A percentile compares a stretch with the other conserved stretches of the same genome.
phyloP scores from a whole-genome alignment of 2,329 filamentous ascomycete genomes.

The Fusarium continuum region DNA sequence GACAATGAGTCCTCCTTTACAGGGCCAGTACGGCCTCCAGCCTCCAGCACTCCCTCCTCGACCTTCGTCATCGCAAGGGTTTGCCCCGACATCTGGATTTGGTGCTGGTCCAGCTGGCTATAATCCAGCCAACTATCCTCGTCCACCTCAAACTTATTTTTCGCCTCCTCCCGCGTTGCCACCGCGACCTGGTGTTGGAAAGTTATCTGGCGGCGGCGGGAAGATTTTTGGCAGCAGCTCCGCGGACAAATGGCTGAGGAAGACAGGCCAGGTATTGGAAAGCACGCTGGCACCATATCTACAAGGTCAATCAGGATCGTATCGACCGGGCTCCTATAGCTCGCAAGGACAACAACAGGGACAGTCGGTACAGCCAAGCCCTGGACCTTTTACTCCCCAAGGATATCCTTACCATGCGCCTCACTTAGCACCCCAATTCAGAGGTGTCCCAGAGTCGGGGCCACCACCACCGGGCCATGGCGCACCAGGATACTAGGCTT shows the following conservation, averaged over 20 bases:
- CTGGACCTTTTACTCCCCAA: conserved; percentile 16
- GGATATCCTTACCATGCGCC: conserved; percentile 30
- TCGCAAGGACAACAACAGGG: conserved; percentile 28
- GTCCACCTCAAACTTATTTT: conserved; percentile 47
- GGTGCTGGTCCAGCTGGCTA: conserved; percentile 38
- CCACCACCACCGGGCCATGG: conserved; percentile 16
- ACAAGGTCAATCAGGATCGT: conserved; percentile 32
- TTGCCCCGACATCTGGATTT: conserved; percentile 17
- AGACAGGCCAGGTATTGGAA: conserved; percentile 49
- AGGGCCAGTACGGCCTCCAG: conserved; percentile 20
- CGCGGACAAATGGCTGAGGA: conserved; percentile 49
- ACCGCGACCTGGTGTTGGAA: conserved; percentile 32
- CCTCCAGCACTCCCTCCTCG: conserved; percentile 45
- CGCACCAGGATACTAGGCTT: not conserved
- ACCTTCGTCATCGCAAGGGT: conserved; percentile 37
- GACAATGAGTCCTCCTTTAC: conserved; percentile 8
- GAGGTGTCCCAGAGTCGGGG: conserved; percentile 20
- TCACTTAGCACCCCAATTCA: conserved; percentile 37
- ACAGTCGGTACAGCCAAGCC: conserved; percentile 5
- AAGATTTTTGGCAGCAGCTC: conserved; percentile 48
- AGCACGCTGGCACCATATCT: conserved; percentile 46
- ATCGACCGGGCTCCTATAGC: conserved; percentile 22
- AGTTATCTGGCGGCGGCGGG: conserved; percentile 25
- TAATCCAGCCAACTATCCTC: conserved; percentile 43
- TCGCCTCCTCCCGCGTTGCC: conserved; percentile 38